Conservation (phyloP, 805 yeast genomes). For the Starmera pachycereana region DNA sequence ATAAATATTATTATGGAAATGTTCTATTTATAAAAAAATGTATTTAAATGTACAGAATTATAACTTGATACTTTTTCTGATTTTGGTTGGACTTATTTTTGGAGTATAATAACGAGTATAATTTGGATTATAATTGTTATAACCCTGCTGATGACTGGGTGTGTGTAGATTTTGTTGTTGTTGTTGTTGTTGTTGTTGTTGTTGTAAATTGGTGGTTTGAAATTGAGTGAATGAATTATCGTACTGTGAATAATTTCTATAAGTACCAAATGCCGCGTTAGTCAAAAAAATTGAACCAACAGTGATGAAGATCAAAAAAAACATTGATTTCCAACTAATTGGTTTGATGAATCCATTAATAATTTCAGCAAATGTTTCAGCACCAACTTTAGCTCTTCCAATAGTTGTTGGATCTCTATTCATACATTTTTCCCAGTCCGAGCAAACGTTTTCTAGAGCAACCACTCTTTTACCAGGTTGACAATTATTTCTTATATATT, state of each 20-base stretch:
- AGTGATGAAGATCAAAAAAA: constrained; percentile 33
- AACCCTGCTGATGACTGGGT: constrained; percentile 10
- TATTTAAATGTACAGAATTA: too few relatives aligned
- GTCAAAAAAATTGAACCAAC: constrained; percentile 44
- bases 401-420: constrained; percentile 58
- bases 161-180: constrained; percentile 7
- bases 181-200: constrained; percentile 2
- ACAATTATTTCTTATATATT: constrained; percentile 67
- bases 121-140: constrained; percentile 11
- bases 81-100: background rate
- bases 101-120: constrained; percentile 16
- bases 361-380: constrained; percentile 76
- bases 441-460: constrained; percentile 60
- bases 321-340: constrained; percentile 58
- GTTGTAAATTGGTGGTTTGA: constrained; percentile 3
- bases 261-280: constrained; percentile 38
- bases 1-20: too few relatives aligned
- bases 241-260: constrained; percentile 20
- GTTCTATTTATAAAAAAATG: too few relatives aligned
- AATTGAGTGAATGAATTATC: constrained; percentile 1
- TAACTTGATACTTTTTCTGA: too few relatives aligned
- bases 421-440: constrained; percentile 76
- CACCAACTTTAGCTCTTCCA: constrained; percentile 64
- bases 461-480: constrained; percentile 57
- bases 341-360: constrained; percentile 66